These are phyloP conservation scores for Lathyrus aphaca DNA, from an alignment of 306 rosid species.

Conservation along the genomic window DNA sequence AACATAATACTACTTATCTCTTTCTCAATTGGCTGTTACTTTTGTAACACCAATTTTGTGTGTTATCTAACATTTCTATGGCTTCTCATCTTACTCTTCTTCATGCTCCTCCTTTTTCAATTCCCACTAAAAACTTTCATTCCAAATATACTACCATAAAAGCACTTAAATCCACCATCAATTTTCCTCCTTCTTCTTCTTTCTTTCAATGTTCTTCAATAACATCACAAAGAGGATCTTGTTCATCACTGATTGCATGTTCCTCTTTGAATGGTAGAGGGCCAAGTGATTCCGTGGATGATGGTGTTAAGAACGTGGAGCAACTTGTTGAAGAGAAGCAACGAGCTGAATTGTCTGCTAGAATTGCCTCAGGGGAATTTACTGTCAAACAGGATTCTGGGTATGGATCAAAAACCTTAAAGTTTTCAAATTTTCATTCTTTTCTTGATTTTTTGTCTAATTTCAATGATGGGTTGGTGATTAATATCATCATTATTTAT, in stretches of 20 bases:
- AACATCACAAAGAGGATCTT: constrained; percentile 53
- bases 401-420: constrained; percentile 45
- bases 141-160: constrained; percentile 37
- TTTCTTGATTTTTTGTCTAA: background rate
- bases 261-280: constrained; percentile 74
- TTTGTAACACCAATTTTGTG: background rate
- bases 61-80: constrained; percentile 47
- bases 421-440: constrained; percentile 30
- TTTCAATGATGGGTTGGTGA: constrained; percentile 15
- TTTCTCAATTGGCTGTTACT: constrained; percentile 18
- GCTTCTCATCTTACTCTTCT: constrained; percentile 58
- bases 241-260: constrained; percentile 45
- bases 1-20: constrained; percentile 7
- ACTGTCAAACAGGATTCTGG: constrained; percentile 64
- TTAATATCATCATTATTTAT: background rate
- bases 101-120: constrained; percentile 46
- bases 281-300: constrained; percentile 51
- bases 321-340: constrained; percentile 52
- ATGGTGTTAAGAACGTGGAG: constrained; percentile 49
- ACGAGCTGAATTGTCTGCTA: constrained; percentile 69
- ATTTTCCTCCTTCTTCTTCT: constrained; percentile 31
- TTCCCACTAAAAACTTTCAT: constrained; percentile 42
- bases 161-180: constrained; percentile 37
- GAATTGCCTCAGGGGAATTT: constrained; percentile 83
- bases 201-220: constrained; percentile 29